A percentile compares a stretch with the other conserved stretches of the same genome.
Conservation (phyloP, 1,284 basidiomycete genomes). For the Kalmanozyma brasiliensis region DNA sequence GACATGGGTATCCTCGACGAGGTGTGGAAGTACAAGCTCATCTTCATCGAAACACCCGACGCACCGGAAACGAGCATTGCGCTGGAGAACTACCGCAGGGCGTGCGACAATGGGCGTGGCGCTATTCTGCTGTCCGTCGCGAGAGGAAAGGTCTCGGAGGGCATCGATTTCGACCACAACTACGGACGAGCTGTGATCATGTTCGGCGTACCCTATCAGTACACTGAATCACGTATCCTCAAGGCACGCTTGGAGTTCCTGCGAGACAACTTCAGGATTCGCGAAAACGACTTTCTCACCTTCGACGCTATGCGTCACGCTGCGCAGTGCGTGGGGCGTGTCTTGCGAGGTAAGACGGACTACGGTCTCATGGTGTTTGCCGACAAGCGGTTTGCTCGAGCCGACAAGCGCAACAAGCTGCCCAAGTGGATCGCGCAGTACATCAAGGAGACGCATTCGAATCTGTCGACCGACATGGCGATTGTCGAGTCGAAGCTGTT, state of each 20-base stretch:
- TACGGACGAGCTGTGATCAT: constrained; percentile 99
- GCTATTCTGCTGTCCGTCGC: constrained; percentile 97
- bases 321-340: constrained; percentile 97
- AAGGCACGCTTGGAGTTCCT: constrained; percentile 97
- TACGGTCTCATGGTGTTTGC: constrained; percentile 99
- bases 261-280: constrained; percentile 96
- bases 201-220: constrained; percentile 99
- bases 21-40: constrained; percentile 99
- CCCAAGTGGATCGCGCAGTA: constrained; percentile 99
- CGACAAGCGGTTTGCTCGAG: constrained; percentile 95
- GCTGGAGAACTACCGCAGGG: constrained; percentile 94
- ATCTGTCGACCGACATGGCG: constrained; percentile 98
- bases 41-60: constrained; percentile 99
- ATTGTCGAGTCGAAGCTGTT: constrained; percentile 94
- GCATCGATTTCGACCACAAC: constrained; percentile 97
- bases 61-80: constrained; percentile 99
- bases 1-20: constrained; percentile 99
- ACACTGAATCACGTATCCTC: constrained; percentile 96
- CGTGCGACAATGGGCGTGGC: constrained; percentile 97
- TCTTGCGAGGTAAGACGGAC: constrained; percentile 96
- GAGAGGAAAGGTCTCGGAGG: constrained; percentile 98
- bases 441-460: constrained; percentile 90
- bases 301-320: constrained; percentile 99
- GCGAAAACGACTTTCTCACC: constrained; percentile 97
- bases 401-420: constrained; percentile 95